Base-by-base conservation (phyloP, 352 stramenopile species). In the Globisporangium ultimum region DNA sequence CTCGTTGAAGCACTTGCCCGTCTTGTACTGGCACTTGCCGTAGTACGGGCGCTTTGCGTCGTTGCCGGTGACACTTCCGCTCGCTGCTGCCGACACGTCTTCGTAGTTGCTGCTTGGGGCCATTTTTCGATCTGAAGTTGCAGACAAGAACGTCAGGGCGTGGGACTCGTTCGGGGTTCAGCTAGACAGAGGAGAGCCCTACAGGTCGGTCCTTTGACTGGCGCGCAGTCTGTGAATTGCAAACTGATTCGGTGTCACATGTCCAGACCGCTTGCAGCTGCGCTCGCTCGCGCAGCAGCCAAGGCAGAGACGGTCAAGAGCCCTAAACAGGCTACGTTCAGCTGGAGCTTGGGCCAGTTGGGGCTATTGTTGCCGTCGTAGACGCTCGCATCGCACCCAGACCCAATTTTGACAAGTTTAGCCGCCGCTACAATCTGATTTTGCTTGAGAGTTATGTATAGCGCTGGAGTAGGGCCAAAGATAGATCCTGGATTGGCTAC, bases 21-120 rank as follows among this genome's bases (percentile, higher is more conserved):
- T 92, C 63, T 95, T 91, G 77, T 95, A 95, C 67, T 91, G 78
- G 61, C 83, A 95, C 63, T 92, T 94, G 66, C 82, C 82, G 24
- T 78, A 78, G 68, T 89, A 89, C 45, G 66, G 50, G 0, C 79
- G 74, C 34, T 61, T 56, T 28, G 8, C 22, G 18, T 36, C 55
- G 15, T 24, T 43, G 6, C 24, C 49, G 12, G 36, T 47, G 12
- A 48, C 53, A 32, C 24, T 21, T 43, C 63, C 66, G 14, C 46
- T 17, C 0, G 49, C 14, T 32, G 51, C 56, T 55, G 55, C 60
- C 15, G 47, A 42, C 53, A 66, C 38, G 12, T 24, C 43, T 20
- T 67, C 48, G 36, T 64, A 59, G 58, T 67, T 71, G 64, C 17
- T 55, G 48, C 36, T 69, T 62, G 67, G 46, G 58, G 63, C 74